Percentiles rank a stretch among this genome's conserved stretches.
Evolutionary conservation across 176 grass and related monocot species (phyloP).

Genomic region (Carex pumila): DNA sequence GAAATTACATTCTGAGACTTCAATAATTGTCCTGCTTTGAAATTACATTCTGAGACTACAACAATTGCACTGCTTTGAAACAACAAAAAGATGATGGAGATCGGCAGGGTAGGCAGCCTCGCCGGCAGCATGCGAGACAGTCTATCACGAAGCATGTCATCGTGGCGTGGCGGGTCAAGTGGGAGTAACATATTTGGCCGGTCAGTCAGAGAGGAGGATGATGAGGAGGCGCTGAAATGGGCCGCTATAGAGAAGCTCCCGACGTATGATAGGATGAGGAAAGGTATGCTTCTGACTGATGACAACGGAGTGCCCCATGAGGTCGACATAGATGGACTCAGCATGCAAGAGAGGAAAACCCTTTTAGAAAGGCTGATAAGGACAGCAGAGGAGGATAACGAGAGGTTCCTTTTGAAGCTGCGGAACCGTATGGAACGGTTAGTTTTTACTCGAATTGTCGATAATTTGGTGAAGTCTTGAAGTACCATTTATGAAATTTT

Average conservation of each 20-base stretch:
- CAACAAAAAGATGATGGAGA: conserved; percentile 15
- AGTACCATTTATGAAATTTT: neutral
- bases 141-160: conserved; percentile 41
- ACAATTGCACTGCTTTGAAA: neutral
- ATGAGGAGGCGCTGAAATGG: conserved; percentile 90
- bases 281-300: conserved; percentile 38
- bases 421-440: conserved; percentile 80
- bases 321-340: conserved; percentile 63
- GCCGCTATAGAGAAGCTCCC: conserved; percentile 92
- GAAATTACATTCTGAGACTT: neutral
- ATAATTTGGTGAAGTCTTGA: neutral
- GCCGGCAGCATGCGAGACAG: conserved; percentile 19
- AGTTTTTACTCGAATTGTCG: neutral
- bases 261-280: conserved; percentile 84
- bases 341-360: conserved; percentile 52
- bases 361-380: conserved; percentile 65
- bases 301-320: conserved; percentile 20
- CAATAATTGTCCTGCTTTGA: neutral
- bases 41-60: neutral
- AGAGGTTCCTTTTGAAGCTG: conserved; percentile 85
- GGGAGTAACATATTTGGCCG: conserved; percentile 48
- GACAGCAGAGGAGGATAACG: conserved; percentile 94
- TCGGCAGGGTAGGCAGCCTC: conserved; percentile 30
- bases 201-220: conserved; percentile 67
- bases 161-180: conserved; percentile 39